Evolutionary conservation across 768 basidiomycete species (phyloP), one percentile per base, ranked within the genome.

Genomic region (Lactarius sp.): DNA sequence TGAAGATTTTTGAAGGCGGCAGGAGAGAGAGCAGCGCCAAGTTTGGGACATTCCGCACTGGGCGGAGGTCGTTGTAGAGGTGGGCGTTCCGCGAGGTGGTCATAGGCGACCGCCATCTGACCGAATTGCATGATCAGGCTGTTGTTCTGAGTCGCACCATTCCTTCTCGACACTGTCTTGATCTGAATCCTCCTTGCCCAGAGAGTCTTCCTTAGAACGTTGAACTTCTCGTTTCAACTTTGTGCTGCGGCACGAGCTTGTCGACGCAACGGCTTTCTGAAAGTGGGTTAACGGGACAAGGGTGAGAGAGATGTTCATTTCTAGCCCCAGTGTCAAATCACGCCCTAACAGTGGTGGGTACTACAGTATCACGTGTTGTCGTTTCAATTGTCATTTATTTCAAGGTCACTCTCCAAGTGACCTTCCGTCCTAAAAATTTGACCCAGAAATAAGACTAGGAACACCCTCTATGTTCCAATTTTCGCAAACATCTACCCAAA

Each of bases 361-460:
- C 22, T 52, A 8, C 22, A 27, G 22, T 2, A 27, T 75, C 73
- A 7, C 84, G 85, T 9, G 85, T 83, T 52, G 90, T 84, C 84
- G 22, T 27, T 27, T 27, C 22, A 27, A 27, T 27, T 27, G 22
- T 27, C 22, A n/a, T n/a, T n/a, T n/a, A 27, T 27, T 1, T 27
- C 22, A 27, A 27, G 22, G 22, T 27, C 22, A 1, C 1, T 27
- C 22, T 27, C 22, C 22, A 27, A 27, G 22, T 27, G 22, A 27
- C 22, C 22, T 27, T 27, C 22, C 22, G 22, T 27, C 22, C 22
- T 27, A 27, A 27, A 27, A 27, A 27, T 27, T 27, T 27, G 22
- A 27, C 22, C 22, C 22, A 27, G 22, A 27, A 27, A 27, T 27
- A 27, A 27, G 22, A 27, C 2, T 27, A 27, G 22, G 22, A 27